phyloP scores from a whole-genome alignment of 805 yeast genomes.

The Sugiyamaella mastotermitis region DNA sequence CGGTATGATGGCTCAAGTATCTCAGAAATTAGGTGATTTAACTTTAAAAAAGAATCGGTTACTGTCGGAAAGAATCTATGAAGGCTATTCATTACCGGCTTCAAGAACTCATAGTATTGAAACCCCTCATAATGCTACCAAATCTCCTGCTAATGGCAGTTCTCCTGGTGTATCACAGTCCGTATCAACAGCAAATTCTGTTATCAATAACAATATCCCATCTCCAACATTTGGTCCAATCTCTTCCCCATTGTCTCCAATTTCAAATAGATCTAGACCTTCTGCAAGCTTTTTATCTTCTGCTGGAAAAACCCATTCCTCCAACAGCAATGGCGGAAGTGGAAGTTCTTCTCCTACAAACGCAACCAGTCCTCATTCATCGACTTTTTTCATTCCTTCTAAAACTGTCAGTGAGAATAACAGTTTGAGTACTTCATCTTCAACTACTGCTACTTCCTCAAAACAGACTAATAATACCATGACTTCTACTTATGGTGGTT shows the following conservation, averaged over 20 bases:
- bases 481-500: conserved; percentile 1
- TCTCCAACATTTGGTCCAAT: background rate
- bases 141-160: background rate
- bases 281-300: background rate
- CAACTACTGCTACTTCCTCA: background rate
- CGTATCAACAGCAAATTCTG: background rate
- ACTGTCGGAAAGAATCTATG: conserved; percentile 26
- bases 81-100: conserved; percentile 27
- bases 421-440: background rate
- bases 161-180: background rate
- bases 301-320: background rate
- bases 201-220: background rate
- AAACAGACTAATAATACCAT: no score
- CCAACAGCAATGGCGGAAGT: background rate
- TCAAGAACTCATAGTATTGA: conserved; percentile 21
- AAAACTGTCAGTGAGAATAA: no score
- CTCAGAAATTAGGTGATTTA: conserved; percentile 19
- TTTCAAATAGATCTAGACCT: background rate
- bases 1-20: conserved; percentile 10
- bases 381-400: no score
- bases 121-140: background rate
- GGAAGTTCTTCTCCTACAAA: background rate
- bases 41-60: conserved; percentile 23
- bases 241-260: background rate
- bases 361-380: background rate